Percentiles rank a stretch among this genome's conserved stretches.
phyloP scores from a whole-genome alignment of 2,329 filamentous ascomycete species.

The Trichoderma endophyticum region DNA sequence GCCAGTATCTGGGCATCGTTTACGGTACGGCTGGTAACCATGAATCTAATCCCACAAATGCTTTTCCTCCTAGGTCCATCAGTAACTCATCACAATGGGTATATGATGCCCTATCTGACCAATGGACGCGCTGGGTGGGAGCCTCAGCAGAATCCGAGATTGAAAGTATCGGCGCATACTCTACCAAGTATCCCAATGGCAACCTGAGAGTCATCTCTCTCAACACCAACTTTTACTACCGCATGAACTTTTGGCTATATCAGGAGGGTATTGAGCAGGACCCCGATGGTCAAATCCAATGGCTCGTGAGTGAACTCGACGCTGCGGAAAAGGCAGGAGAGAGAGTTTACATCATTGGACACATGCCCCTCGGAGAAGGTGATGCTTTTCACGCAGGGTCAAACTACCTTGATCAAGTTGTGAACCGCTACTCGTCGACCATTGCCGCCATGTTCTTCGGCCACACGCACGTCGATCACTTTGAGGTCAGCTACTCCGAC shows the following conservation, averaged over 20 bases:
- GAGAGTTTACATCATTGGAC: conserved; percentile 56
- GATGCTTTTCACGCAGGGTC: conserved; percentile 53
- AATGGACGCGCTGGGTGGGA: conserved; percentile 50
- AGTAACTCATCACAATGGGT: conserved; percentile 48
- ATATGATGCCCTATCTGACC: conserved; percentile 45
- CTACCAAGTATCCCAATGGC: conserved; percentile 41
- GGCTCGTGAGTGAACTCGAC: conserved; percentile 53
- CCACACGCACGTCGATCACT: conserved; percentile 56
- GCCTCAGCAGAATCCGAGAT: conserved; percentile 30
- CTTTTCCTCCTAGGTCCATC: conserved; percentile 43
- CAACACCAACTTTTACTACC: conserved; percentile 59
- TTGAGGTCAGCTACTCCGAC: conserved; percentile 53
- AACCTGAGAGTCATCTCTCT: conserved; percentile 57
- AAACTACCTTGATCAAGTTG: conserved; percentile 51
- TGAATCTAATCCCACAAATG: conserved; percentile 52
- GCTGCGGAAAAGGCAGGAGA: conserved; percentile 50
- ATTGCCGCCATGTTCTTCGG: conserved; percentile 56
- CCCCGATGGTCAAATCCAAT: conserved; percentile 50
- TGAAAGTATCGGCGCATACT: conserved; percentile 47
- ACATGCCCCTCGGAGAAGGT: conserved; percentile 51
- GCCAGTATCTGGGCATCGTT: conserved; percentile 40
- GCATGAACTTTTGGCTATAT: conserved; percentile 56
- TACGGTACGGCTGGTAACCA: conserved; percentile 58
- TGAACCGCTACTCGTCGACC: conserved; percentile 51
- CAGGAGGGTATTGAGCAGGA: conserved; percentile 46